A percentile compares a stretch with the other conserved stretches of the same genome.
phyloP scores from a whole-genome alignment of 345 rosid genomes.

The Euclidium syriacum region DNA sequence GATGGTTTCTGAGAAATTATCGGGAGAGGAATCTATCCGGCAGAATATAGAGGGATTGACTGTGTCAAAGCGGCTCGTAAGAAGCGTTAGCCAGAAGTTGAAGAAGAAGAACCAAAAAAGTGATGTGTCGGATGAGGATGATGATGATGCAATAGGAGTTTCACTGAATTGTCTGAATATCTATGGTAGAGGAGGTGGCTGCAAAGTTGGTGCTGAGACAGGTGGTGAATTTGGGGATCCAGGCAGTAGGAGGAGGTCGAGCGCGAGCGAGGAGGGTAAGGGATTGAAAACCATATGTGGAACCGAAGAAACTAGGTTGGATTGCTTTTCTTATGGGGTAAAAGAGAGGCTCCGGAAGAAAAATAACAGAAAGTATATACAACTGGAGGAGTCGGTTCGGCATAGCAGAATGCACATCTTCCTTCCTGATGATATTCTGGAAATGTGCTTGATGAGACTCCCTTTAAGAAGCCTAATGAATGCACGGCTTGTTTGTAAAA shows the following conservation, averaged over 20 bases:
- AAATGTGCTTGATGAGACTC: conserved; percentile 87
- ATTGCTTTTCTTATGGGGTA: conserved; percentile 87
- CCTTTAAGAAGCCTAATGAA: conserved; percentile 78
- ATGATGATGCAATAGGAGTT: conserved; percentile 46
- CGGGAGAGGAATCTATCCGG: conserved; percentile 49
- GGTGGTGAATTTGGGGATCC: conserved; percentile 79
- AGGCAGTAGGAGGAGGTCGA: conserved; percentile 66
- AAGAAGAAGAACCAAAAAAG: conserved; percentile 49
- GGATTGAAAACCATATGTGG: conserved; percentile 58
- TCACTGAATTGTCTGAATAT: conserved; percentile 64
- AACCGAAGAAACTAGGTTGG: conserved; percentile 58
- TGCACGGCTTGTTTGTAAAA: conserved; percentile 93
- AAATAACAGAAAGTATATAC: conserved; percentile 43
- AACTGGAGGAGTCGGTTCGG: conserved; percentile 38
- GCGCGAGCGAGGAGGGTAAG: conserved; percentile 75
- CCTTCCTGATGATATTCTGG: conserved; percentile 85
- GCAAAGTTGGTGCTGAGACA: conserved; percentile 93
- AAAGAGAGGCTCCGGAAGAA: conserved; percentile 84
- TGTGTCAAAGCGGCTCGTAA: conserved; percentile 66
- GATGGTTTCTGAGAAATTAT: conserved; percentile 46
- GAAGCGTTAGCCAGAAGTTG: conserved; percentile 71
- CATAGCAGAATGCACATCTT: conserved; percentile 55
- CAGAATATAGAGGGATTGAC: conserved; percentile 66
- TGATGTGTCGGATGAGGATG: conserved; percentile 59
- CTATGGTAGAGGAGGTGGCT: conserved; percentile 76